Conservation (phyloP, 345 rosid genomes). For the Citrus mangshanensis region DNA sequence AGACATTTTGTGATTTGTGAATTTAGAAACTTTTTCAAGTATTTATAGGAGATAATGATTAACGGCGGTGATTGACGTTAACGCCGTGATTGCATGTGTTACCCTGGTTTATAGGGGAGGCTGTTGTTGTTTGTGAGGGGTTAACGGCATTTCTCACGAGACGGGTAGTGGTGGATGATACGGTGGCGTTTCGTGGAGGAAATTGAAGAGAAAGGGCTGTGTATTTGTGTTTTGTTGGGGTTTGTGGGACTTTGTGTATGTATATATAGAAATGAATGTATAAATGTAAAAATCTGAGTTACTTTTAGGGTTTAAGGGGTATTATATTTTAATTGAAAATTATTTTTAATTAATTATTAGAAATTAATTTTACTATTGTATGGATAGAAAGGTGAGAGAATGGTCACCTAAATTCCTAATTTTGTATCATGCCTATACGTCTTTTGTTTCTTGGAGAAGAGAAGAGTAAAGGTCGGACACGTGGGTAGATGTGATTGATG, state of each 20-base stretch:
- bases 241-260: background rate
- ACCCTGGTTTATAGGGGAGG: background rate
- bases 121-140: background rate
- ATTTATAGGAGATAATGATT: background rate
- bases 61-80: background rate
- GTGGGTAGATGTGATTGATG: constrained; percentile 11
- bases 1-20: constrained; percentile 28
- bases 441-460: constrained; percentile 6
- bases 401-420: constrained; percentile 70
- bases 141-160: background rate
- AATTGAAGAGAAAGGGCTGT: background rate
- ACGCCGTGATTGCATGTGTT: background rate
- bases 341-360: background rate
- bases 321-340: background rate
- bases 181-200: background rate
- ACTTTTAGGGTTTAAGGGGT: background rate
- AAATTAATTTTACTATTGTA: background rate
- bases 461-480: background rate
- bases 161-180: background rate
- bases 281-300: background rate
- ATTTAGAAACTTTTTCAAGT: background rate
- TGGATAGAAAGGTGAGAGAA: constrained; percentile 31
- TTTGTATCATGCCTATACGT: constrained; percentile 19
- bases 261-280: constrained; percentile 6
- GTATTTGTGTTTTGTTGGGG: background rate